Base-by-base conservation (phyloP, 2,329 filamentous ascomycete species). In the Lachnellula suecica region DNA sequence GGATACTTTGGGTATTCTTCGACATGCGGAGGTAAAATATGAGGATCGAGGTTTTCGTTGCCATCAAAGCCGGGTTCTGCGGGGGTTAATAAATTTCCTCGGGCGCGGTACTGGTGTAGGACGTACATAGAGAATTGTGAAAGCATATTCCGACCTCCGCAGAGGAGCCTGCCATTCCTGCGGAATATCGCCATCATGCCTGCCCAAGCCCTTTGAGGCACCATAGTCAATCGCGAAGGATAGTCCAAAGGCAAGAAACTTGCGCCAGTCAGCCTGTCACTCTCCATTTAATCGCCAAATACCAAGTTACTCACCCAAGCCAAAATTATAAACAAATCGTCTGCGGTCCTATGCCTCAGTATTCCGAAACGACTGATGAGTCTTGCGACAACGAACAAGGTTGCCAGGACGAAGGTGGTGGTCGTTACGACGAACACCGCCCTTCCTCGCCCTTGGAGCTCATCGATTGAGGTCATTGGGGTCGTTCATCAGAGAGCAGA, bases 11-110 rank as follows among this genome's bases (percentile, higher is more conserved):
- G 0, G 82, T 85, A 53, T 90, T 88, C 63, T 86, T 87, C 23
- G 90, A 89, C 44, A 97, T 78, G 37, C 87, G 86, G 45, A 97
- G 78, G 71, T 95, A 97, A 70, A 97, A 97, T 48, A 94, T 79
- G 52, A 97, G 78, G 62, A 97, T 89, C n/a, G 91, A 95, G 0
- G 89, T 91, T 72, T 97, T 97, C 46, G 90, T 91, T 2, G 88
- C 85, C 89, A 96, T 95, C 51, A 96, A 77, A 3, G 89, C 87
- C 11, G 91, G 91, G 66, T 96, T 95, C 85, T 92, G 63, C 17
- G n/a, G 10, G 19, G 19, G 19, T 40, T 9, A 40, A 8, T 31
- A 24, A n/a, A 7, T 43, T 34, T 47, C 19, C 45, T 35, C 29
- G 4, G 13, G 17, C 6, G 19, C 40, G 11, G 20, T n/a, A n/a